These are phyloP conservation scores for Neopestalotiopsis clavispora DNA, from an alignment of 2,329 filamentous ascomycete genomes.

Conservation along the genomic window DNA sequence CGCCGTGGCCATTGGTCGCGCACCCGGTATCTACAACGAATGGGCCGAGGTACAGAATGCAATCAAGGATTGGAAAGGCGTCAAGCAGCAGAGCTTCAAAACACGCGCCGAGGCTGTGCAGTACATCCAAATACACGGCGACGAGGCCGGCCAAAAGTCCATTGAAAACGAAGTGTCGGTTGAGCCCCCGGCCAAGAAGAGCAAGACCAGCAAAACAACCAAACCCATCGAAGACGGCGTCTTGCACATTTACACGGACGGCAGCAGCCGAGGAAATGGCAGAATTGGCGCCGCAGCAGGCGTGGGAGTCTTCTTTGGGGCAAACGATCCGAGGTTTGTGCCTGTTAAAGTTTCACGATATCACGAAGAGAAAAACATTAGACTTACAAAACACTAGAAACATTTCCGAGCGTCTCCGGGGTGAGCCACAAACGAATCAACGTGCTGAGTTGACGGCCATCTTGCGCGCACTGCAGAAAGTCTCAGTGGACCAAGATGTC, in stretches of 20 bases:
- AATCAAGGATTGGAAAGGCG: conserved; percentile 73
- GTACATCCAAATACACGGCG: conserved; percentile 66
- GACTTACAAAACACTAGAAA: conserved; percentile 45
- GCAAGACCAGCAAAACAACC: conserved; percentile 27
- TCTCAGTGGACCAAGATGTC: conserved; percentile 69
- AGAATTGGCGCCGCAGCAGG: conserved; percentile 59
- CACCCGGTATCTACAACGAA: conserved; percentile 63
- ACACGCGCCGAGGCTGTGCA: conserved; percentile 75
- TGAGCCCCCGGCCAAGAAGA: conserved; percentile 40
- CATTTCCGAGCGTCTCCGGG: conserved; percentile 76
- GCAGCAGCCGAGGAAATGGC: conserved; percentile 65
- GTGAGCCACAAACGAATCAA: conserved; percentile 86
- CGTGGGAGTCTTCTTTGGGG: conserved; percentile 68
- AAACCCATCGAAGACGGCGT: conserved; percentile 33
- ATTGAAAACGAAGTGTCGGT: conserved; percentile 40
- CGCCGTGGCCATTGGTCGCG: conserved; percentile 63
- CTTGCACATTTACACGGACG: conserved; percentile 65
- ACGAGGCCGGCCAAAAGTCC: conserved; percentile 46
- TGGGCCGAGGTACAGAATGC: conserved; percentile 76
- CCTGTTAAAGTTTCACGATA: conserved; percentile 9
- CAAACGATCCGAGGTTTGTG: conserved; percentile 56
- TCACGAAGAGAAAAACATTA: not conserved
- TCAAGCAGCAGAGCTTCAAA: conserved; percentile 72
- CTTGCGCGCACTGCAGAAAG: conserved; percentile 78
- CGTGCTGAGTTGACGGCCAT: conserved; percentile 94